Conservation (phyloP, 2,329 filamentous ascomycete species). For the Talaromyces sp. region DNA sequence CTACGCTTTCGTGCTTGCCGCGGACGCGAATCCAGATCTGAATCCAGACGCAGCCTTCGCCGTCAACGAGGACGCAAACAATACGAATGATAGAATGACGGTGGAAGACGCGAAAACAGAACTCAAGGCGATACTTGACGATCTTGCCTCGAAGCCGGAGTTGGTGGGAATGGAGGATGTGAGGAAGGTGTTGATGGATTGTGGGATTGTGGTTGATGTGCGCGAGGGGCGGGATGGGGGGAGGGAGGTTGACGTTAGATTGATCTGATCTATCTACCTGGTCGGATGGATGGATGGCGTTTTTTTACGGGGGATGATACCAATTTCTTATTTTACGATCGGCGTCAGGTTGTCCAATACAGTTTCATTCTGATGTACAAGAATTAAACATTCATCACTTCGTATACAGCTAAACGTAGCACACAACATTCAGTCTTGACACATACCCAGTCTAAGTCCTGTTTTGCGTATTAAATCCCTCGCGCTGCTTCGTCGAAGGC, state of each 20-base stretch:
- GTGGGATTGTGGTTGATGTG: constrained; percentile 11
- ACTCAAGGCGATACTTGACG: constrained; percentile 2
- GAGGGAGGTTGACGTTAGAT: not conserved
- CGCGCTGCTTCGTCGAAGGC: constrained; percentile 22
- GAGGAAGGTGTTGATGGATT: constrained; percentile 1
- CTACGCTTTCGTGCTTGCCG: not conserved
- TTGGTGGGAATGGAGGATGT: constrained; percentile 7
- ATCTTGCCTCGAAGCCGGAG: constrained; percentile 4
- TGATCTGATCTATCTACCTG: not conserved
- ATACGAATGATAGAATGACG: not conserved
- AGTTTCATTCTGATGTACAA: not conserved
- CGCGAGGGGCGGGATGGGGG: not conserved
- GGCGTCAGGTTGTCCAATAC: not conserved
- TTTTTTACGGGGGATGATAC: not conserved
- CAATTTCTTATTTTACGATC: not conserved
- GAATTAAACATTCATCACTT: not conserved
- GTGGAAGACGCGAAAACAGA: not conserved
- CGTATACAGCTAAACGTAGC: too few species aligned
- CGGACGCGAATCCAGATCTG: not conserved
- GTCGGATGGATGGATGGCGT: too few species aligned
- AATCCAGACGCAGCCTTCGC: not conserved
- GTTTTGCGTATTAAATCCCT: constrained; percentile 4
- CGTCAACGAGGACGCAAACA: not conserved
- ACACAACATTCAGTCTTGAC: too few species aligned
- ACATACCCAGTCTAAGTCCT: not conserved